Evolutionary conservation across 345 rosid species (phyloP).

Genomic region (Melaleuca quinquenervia): DNA sequence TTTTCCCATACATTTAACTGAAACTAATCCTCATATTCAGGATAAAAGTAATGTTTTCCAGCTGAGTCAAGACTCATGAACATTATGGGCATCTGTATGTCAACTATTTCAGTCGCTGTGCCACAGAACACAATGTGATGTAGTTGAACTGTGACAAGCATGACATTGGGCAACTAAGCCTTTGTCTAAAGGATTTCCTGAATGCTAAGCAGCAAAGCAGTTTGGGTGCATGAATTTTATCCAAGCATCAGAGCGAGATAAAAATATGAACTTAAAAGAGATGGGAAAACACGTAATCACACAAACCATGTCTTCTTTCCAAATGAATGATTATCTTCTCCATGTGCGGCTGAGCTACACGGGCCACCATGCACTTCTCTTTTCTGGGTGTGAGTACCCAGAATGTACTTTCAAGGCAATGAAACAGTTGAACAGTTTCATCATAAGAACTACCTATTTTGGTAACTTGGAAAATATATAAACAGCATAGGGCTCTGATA

Average conservation of each 20-base stretch:
- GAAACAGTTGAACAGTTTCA: neutral
- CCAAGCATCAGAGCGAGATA: neutral
- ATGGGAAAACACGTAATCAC: neutral
- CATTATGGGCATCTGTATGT: neutral
- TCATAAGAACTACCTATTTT: neutral
- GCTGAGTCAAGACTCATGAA: neutral
- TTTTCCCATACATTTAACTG: neutral
- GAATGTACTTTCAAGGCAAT: neutral
- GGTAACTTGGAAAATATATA: neutral
- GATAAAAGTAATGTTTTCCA: neutral
- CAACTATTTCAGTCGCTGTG: neutral
- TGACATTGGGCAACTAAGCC: neutral
- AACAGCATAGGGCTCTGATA: neutral
- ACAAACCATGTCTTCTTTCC: neutral
- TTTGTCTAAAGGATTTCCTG: neutral
- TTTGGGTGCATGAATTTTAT: neutral
- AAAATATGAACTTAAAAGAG: neutral
- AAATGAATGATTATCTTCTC: neutral
- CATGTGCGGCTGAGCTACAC: neutral
- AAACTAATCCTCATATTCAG: neutral
- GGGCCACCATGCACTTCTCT: neutral
- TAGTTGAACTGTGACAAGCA: neutral
- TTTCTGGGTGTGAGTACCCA: neutral
- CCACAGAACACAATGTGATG: neutral
- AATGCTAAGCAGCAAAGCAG: neutral